Evolutionary conservation across 2,329 filamentous ascomycete genomes (phyloP).

Genomic region (Aureobasidium mangrovei): DNA sequence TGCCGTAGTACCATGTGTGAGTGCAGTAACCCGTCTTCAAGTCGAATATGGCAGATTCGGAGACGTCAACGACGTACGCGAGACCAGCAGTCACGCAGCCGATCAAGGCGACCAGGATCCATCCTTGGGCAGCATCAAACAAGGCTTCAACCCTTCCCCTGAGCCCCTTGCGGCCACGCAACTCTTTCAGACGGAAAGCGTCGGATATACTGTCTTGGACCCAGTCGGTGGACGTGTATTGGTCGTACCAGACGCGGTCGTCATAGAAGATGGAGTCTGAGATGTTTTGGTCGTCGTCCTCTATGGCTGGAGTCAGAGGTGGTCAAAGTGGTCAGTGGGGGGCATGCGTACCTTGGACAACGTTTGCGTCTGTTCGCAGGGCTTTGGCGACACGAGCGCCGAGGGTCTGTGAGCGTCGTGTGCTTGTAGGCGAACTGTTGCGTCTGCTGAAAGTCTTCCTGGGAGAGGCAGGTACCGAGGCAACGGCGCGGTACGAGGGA

Average conservation of each 20-base stretch:
- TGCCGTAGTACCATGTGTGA: slow-evolving; percentile 59
- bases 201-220: slow-evolving; percentile 96
- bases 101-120: slow-evolving; percentile 85
- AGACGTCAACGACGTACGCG: slow-evolving; percentile 82
- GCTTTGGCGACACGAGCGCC: slow-evolving; percentile 47
- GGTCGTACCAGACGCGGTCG: slow-evolving; percentile 95
- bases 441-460: slow-evolving; percentile 1
- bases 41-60: slow-evolving; percentile 79
- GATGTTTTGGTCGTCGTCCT: slow-evolving; percentile 47
- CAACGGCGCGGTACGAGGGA: slow-evolving; percentile 36
- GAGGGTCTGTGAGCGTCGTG: slow-evolving; percentile 15
- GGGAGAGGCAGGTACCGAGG: slow-evolving; percentile 23
- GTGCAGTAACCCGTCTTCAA: slow-evolving; percentile 84
- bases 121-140: slow-evolving; percentile 85
- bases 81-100: slow-evolving; percentile 76
- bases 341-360: neutral
- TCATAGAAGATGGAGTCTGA: slow-evolving; percentile 62
- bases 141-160: slow-evolving; percentile 67
- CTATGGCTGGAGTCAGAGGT: neutral
- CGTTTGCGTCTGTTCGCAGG: slow-evolving; percentile 28
- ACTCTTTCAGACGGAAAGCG: slow-evolving; percentile 75
- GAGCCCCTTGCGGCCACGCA: slow-evolving; percentile 74
- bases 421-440: neutral
- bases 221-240: slow-evolving; percentile 97
- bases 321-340: neutral